Evolutionary conservation across 2,329 filamentous ascomycete species (phyloP), one percentile per base, ranked within the genome.

Genomic region (Microthyrium microscopicum): DNA sequence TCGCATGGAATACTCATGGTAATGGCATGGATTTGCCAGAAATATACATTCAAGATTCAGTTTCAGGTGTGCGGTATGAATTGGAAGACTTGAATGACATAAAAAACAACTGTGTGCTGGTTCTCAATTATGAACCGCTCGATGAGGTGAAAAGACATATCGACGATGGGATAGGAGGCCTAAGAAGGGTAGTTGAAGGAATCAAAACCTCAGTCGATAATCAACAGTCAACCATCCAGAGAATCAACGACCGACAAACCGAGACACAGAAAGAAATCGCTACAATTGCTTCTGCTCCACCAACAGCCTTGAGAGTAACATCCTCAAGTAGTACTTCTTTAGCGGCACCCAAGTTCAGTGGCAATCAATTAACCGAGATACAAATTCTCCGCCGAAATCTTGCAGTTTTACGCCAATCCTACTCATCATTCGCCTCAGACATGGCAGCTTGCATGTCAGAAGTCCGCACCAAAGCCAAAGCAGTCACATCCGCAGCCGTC

Each of bases 71-170:
- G n/a, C 77, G 89, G 12, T 87, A 98, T 52, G 89, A 98, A 57
- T 61, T 98, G 17, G 89, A 98, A 52, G 89, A 98, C 49, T 62
- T 98, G 20, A 71, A 65, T 13, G 89, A 98, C 50, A 80, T 98
- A 46, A 94, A 92, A 56, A 89, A 98, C 52, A 73, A 87, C 20
- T 84, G 84, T 2, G 89, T 98, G 1, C 64, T 98, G n/a, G 91
- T 89, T 0, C 62, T 98, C 26, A 98, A 98, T 45, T 69, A 95
- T 1, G 89, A 98, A 49, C 71, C 77, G 12, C 66, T 98, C 4
- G 89, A 98, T 50, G 89, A 98, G 55, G 85, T 98, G 24, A 95
- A 95, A 58, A 75, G 76, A 31, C 89, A 95, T 49, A 84, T 98
- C 42, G 89, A 98, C 42, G 87, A 98, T 42, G 83, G 85, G 26